phyloP scores from a whole-genome alignment of 2,329 filamentous ascomycete genomes.

The Tolypocladium cylindrosporum region DNA sequence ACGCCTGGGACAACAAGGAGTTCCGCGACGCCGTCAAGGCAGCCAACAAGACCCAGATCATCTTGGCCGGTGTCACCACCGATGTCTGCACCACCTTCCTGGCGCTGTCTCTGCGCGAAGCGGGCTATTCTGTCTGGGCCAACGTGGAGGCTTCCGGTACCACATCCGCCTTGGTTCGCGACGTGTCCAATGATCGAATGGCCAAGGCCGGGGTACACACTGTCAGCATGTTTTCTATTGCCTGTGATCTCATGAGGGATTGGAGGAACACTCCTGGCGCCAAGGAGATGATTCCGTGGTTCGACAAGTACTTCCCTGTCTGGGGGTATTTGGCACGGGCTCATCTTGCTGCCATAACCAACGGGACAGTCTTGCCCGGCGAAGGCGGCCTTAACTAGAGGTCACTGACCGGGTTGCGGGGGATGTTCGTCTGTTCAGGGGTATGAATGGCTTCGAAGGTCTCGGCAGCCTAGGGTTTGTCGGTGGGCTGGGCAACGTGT shows the following conservation, averaged over 20 bases:
- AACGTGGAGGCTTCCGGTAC: slow-evolving; percentile 65
- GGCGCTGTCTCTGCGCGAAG: slow-evolving; percentile 59
- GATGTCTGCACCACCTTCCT: slow-evolving; percentile 70
- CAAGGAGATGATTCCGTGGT: slow-evolving; percentile 48
- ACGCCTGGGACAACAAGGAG: slow-evolving; percentile 66
- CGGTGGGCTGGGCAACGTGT: too few species aligned
- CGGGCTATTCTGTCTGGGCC: slow-evolving; percentile 64
- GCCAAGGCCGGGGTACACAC: background rate
- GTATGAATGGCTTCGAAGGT: too few species aligned
- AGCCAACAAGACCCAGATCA: slow-evolving; percentile 57
- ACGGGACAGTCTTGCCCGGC: background rate
- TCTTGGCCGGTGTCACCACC: slow-evolving; percentile 62
- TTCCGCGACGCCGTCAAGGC: slow-evolving; percentile 57
- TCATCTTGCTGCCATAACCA: background rate
- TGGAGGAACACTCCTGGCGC: slow-evolving; percentile 49
- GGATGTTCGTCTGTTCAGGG: too few species aligned
- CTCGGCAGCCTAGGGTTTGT: too few species aligned
- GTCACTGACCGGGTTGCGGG: too few species aligned
- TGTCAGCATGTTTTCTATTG: slow-evolving; percentile 40
- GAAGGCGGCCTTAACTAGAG: background rate
- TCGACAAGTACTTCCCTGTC: slow-evolving; percentile 54
- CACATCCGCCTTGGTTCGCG: slow-evolving; percentile 35
- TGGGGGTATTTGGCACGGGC: slow-evolving; percentile 52
- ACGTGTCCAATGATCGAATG: background rate
- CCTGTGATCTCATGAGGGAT: slow-evolving; percentile 61